Conservation (phyloP, 768 basidiomycete genomes). For the Cyclocybe cylindracea region DNA sequence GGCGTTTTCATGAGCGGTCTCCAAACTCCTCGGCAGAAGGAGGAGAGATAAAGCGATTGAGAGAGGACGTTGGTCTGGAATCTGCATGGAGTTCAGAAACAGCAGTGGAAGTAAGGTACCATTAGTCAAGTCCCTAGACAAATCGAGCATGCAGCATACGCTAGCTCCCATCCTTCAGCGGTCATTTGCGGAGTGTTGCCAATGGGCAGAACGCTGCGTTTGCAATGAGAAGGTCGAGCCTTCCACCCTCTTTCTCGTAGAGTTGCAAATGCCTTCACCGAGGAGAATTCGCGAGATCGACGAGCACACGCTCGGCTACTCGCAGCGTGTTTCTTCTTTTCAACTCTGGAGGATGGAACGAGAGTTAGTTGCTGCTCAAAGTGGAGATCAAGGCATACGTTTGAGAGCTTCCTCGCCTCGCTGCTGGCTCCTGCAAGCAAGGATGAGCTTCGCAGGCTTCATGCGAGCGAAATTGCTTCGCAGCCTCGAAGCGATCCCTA, state of each 20-base stretch:
- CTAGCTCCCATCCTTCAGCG: constrained; percentile 39
- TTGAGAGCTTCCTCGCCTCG: constrained; percentile 36
- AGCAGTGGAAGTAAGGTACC: not conserved
- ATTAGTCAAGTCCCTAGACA: not conserved
- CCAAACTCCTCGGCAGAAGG: constrained; percentile 42
- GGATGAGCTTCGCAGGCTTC: constrained; percentile 40
- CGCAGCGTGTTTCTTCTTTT: constrained; percentile 32
- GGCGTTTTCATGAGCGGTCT: constrained; percentile 32
- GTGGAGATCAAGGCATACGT: constrained; percentile 23
- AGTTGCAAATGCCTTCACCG: constrained; percentile 40
- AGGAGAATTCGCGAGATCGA: constrained; percentile 42
- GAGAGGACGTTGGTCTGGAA: constrained; percentile 50
- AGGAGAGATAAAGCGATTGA: constrained; percentile 39
- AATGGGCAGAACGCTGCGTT: constrained; percentile 14
- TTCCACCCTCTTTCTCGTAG: constrained; percentile 29
- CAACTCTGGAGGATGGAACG: constrained; percentile 19
- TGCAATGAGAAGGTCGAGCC: constrained; percentile 35
- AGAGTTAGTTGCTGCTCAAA: not conserved
- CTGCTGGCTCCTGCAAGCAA: constrained; percentile 37
- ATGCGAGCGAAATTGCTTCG: constrained; percentile 46
- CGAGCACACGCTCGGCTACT: constrained; percentile 35
- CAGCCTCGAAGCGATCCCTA: constrained; percentile 48
- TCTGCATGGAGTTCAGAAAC: constrained; percentile 22
- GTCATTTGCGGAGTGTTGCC: constrained; percentile 16
- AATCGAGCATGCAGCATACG: constrained; percentile 22